phyloP scores from a whole-genome alignment of 2,329 filamentous ascomycete species.

The Lecanicillium sp. region DNA sequence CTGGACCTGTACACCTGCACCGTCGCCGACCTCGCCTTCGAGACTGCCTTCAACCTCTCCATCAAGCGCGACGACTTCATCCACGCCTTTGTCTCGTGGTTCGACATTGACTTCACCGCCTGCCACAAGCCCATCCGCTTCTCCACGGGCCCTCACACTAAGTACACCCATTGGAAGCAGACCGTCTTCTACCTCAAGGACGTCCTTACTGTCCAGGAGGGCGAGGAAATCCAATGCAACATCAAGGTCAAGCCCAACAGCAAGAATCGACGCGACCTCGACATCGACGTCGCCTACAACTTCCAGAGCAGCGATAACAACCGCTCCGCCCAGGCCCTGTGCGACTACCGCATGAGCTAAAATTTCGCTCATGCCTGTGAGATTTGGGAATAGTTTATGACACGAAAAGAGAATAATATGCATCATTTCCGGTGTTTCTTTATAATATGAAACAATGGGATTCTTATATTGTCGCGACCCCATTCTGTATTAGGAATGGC shows the following conservation, averaged over 20 bases:
- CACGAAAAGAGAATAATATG: background rate
- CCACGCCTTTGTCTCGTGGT: constrained; percentile 96
- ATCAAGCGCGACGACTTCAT: constrained; percentile 88
- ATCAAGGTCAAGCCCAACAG: constrained; percentile 83
- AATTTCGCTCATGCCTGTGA: too few species aligned
- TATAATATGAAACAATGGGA: background rate
- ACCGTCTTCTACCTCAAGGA: constrained; percentile 97
- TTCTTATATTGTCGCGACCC: constrained; percentile 11
- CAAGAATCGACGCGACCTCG: constrained; percentile 90
- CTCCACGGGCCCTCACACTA: constrained; percentile 94
- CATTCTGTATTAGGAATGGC: background rate
- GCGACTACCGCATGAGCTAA: constrained; percentile 76
- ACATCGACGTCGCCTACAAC: constrained; percentile 81
- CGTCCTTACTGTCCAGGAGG: constrained; percentile 83
- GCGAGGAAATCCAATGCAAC: constrained; percentile 68
- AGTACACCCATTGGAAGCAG: constrained; percentile 99
- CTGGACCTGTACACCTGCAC: constrained; percentile 93
- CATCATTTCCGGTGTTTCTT: constrained; percentile 3
- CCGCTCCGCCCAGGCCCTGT: constrained; percentile 61
- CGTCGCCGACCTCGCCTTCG: constrained; percentile 76
- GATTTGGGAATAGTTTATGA: background rate
- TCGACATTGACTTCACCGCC: constrained; percentile 96
- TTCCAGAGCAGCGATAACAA: constrained; percentile 70
- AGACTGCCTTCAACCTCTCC: constrained; percentile 66
- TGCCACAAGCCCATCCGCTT: constrained; percentile 98